Conservation (phyloP, 208 protist species). For the Acanthamoeba sp. region DNA sequence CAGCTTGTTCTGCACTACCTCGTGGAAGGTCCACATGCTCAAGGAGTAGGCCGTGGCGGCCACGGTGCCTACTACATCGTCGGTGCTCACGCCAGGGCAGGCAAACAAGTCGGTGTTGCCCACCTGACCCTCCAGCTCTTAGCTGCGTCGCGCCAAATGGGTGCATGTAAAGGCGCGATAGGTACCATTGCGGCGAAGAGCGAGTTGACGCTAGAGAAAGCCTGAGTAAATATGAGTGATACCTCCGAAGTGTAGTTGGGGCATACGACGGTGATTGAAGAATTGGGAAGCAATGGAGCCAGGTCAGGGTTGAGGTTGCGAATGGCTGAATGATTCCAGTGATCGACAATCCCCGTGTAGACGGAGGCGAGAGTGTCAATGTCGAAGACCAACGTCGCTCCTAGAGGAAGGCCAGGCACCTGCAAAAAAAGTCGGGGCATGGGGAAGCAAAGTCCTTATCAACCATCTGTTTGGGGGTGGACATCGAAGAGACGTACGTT, state of each 20-base stretch:
- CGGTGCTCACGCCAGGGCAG: not conserved
- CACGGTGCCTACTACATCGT: not conserved
- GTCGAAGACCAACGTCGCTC: not conserved
- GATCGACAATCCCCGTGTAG: not conserved
- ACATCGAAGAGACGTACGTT: not conserved
- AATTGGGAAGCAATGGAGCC: not conserved
- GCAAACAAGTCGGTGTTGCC: not conserved
- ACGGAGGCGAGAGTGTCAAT: not conserved
- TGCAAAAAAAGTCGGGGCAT: not conserved
- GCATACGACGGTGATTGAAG: not conserved
- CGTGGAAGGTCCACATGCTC: not conserved
- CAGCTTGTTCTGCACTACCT: not conserved
- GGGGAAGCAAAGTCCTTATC: too few relatives aligned
- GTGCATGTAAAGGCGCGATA: too few relatives aligned
- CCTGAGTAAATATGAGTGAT: not conserved
- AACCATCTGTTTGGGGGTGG: too few relatives aligned
- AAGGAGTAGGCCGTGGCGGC: not conserved
- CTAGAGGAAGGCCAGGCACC: not conserved
- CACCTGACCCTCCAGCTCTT: too few relatives aligned
- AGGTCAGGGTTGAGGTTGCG: not conserved
- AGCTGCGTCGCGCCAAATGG: too few relatives aligned
- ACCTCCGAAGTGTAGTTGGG: not conserved
- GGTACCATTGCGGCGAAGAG: not conserved
- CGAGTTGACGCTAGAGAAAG: not conserved
- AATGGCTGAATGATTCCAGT: not conserved